Conservation (phyloP, 768 basidiomycete genomes). For the Pleurotus giganteus region DNA sequence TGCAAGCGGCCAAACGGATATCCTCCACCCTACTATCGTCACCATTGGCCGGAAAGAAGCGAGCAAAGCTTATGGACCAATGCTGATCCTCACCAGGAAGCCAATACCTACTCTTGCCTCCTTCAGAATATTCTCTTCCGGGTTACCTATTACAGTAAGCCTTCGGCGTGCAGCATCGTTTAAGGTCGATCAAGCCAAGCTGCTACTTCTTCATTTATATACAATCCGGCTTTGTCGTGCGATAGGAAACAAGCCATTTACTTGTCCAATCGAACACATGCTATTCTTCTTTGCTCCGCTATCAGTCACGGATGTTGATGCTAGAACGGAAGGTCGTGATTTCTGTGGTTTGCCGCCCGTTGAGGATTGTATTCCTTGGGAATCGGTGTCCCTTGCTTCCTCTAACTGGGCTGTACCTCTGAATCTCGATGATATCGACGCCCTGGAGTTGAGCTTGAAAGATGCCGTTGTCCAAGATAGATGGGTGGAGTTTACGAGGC, state of each 20-base stretch:
- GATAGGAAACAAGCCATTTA: constrained; percentile 66
- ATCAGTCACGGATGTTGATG: constrained; percentile 31
- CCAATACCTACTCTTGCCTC: constrained; percentile 57
- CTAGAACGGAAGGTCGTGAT: constrained; percentile 15
- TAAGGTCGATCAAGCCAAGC: constrained; percentile 39
- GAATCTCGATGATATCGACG: constrained; percentile 30
- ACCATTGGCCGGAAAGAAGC: constrained; percentile 30
- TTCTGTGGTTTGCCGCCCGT: constrained; percentile 32
- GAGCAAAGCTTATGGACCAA: constrained; percentile 46
- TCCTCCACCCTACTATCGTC: constrained; percentile 61
- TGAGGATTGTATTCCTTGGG: constrained; percentile 59
- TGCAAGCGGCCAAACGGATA: constrained; percentile 18
- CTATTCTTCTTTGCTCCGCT: constrained; percentile 71
- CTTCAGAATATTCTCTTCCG: constrained; percentile 62
- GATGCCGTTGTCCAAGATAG: constrained; percentile 78
- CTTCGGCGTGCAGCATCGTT: constrained; percentile 50
- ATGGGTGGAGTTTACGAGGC: constrained; percentile 70
- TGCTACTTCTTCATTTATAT: constrained; percentile 54
- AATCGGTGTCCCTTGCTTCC: constrained; percentile 50
- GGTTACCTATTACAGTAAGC: constrained; percentile 38
- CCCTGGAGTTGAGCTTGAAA: constrained; percentile 43
- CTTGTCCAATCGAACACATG: constrained; percentile 52
- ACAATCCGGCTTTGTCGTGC: constrained; percentile 62
- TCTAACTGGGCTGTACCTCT: constrained; percentile 52
- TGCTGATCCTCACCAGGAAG: constrained; percentile 64